Percentiles rank a stretch among this genome's conserved stretches.
These are phyloP conservation scores for Breviolum minutum DNA, from an alignment of 73 alveolate genomes.

Conservation along the genomic window DNA sequence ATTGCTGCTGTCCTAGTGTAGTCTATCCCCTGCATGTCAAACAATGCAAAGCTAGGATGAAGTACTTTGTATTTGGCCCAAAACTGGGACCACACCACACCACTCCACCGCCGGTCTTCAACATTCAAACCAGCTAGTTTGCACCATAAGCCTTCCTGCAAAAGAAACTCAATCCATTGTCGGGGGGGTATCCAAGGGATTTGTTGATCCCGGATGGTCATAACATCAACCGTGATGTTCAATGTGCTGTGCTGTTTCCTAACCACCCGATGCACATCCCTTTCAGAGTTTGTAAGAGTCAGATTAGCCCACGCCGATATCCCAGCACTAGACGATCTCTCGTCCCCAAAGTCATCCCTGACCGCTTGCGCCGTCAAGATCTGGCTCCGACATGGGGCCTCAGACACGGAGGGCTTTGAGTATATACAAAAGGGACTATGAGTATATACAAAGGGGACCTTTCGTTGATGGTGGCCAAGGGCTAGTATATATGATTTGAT, in stretches of 20 bases:
- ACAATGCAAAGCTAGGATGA: background rate
- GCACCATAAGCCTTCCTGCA: background rate
- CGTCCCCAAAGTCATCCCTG: background rate
- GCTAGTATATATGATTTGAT: too few relatives aligned
- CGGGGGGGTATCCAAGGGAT: background rate
- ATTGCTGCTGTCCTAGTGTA: background rate
- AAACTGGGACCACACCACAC: background rate
- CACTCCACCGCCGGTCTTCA: background rate
- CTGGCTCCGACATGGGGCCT: background rate
- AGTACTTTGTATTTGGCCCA: background rate
- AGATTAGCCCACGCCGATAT: background rate
- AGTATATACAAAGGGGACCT: too few relatives aligned
- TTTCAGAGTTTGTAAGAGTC: background rate
- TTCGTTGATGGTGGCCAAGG: too few relatives aligned
- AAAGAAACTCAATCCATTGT: background rate
- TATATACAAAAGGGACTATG: too few relatives aligned
- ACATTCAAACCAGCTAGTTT: background rate
- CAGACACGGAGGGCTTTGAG: too few relatives aligned
- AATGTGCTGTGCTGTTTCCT: background rate
- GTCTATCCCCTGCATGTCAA: background rate
- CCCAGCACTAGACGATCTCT: background rate
- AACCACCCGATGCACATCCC: background rate
- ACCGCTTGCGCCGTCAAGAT: background rate
- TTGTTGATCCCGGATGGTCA: background rate
- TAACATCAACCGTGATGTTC: background rate